Evolutionary conservation across 129 eudicot genomes (phyloP).

Genomic region (Dittrichia graveolens): DNA sequence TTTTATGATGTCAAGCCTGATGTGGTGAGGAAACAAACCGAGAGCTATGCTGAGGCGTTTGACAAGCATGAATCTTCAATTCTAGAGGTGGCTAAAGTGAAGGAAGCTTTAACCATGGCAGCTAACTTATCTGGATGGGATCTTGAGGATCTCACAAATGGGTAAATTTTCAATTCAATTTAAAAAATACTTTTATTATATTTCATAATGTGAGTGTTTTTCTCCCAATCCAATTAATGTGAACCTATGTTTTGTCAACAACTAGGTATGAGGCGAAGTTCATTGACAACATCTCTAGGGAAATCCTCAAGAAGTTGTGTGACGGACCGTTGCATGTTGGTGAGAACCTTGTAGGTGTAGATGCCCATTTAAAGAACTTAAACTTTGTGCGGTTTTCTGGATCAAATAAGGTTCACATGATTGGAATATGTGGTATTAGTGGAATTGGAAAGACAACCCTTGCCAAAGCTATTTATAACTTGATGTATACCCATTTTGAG

Average conservation of each 20-base stretch:
- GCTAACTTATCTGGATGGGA: constrained; percentile 20
- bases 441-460: constrained; percentile 32
- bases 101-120: constrained; percentile 2
- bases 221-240: background rate
- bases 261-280: constrained; percentile 33
- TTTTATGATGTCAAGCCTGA: constrained; percentile 37
- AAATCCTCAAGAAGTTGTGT: constrained; percentile 13
- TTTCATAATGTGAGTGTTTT: background rate
- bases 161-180: background rate
- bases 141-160: constrained; percentile 8
- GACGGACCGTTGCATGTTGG: constrained; percentile 20
- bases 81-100: constrained; percentile 10
- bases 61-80: constrained; percentile 8
- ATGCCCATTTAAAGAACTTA: background rate
- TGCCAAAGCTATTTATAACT: constrained; percentile 24
- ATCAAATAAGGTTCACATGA: constrained; percentile 11
- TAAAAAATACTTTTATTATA: background rate
- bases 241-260: constrained; percentile 9
- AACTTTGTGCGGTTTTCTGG: background rate
- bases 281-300: constrained; percentile 26
- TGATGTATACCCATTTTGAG: constrained; percentile 12
- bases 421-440: constrained; percentile 33
- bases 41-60: constrained; percentile 15
- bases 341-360: constrained; percentile 23
- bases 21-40: constrained; percentile 21